phyloP scores from a whole-genome alignment of 1,139 yeast genomes.

The Citeromyces hawaiiensis region DNA sequence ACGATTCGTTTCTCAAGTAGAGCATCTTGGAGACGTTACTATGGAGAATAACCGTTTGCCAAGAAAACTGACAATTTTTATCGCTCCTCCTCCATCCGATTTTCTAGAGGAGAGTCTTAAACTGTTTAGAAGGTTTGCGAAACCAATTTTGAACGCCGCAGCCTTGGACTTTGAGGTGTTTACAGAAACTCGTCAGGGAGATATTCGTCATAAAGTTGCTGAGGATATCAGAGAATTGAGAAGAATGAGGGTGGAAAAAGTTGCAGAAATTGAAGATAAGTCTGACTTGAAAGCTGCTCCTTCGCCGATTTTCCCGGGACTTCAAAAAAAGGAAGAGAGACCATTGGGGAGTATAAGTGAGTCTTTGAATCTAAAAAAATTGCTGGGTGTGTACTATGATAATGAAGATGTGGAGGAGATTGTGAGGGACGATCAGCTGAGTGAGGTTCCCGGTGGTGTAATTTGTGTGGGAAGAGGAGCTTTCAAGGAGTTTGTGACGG shows the following conservation, averaged over 20 bases:
- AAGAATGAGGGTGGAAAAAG: constrained; percentile 12
- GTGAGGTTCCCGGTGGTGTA: constrained; percentile 57
- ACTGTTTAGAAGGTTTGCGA: constrained; percentile 67
- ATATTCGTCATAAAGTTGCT: constrained; percentile 97
- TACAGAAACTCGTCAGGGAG: constrained; percentile 61
- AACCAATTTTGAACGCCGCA: constrained; percentile 77
- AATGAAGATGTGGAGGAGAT: constrained; percentile 9
- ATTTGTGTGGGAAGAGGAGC: constrained; percentile 94
- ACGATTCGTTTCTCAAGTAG: constrained; percentile 53
- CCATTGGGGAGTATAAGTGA: constrained; percentile 2
- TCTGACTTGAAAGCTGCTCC: not conserved
- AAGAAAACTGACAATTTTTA: constrained; percentile 66
- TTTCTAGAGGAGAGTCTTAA: constrained; percentile 64
- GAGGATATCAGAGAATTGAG: constrained; percentile 63
- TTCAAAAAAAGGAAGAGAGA: constrained; percentile 3
- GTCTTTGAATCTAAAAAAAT: constrained; percentile 19
- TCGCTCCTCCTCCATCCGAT: constrained; percentile 96
- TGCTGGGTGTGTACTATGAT: constrained; percentile 43
- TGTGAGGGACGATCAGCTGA: constrained; percentile 31
- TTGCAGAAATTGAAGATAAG: not conserved
- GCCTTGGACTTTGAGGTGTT: constrained; percentile 77
- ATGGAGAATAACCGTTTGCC: constrained; percentile 40
- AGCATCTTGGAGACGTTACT: constrained; percentile 32
- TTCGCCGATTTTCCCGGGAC: not conserved
- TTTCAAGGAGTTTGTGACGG: constrained; percentile 80